These are phyloP conservation scores for Sphaerobolus stellatus DNA, from an alignment of 1,284 basidiomycete genomes.

Conservation along the genomic window DNA sequence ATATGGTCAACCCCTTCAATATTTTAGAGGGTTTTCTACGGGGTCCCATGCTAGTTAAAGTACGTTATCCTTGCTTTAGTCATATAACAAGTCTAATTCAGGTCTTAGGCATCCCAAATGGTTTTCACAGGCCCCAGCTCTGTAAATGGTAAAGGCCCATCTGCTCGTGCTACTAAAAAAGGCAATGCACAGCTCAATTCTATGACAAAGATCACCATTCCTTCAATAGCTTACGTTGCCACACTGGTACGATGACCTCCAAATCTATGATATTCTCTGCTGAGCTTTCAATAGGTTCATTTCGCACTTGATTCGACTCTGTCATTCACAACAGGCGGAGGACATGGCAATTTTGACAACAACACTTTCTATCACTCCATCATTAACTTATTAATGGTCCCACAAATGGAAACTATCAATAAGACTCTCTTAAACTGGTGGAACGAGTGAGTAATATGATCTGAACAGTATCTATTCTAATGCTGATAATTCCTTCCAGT, in stretches of 20 bases:
- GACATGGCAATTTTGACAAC: background rate
- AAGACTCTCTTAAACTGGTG: background rate
- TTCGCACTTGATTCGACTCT: background rate
- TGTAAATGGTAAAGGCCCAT: background rate
- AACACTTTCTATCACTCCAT: background rate
- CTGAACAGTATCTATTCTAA: background rate
- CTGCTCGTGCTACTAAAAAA: background rate
- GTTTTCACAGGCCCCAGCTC: background rate
- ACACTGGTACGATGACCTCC: background rate
- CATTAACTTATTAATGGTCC: background rate
- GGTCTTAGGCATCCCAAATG: background rate
- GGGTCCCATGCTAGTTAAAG: background rate
- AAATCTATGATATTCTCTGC: background rate
- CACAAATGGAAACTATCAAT: background rate
- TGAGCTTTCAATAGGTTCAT: background rate
- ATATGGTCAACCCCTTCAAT: background rate
- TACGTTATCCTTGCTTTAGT: background rate
- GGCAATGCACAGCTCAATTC: background rate
- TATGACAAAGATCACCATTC: background rate
- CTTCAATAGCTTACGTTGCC: background rate
- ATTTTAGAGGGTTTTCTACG: background rate
- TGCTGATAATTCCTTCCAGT: background rate
- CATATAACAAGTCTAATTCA: background rate
- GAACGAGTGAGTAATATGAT: background rate
- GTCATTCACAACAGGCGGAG: background rate